Conservation (phyloP, 2,329 filamentous ascomycete species). For the Fusarium sp. region DNA sequence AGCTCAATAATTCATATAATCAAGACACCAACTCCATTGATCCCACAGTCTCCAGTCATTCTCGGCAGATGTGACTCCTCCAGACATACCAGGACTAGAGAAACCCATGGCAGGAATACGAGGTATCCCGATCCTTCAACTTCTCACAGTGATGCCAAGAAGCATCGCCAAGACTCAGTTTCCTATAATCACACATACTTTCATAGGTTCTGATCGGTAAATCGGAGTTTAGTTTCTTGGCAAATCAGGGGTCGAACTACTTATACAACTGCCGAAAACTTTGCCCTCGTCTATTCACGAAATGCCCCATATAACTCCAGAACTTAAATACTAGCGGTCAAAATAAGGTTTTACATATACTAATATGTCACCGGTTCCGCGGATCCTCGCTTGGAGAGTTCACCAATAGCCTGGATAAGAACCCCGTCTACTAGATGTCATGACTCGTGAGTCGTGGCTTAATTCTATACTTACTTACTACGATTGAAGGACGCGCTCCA, state of each 20-base stretch:
- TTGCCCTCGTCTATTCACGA: background rate
- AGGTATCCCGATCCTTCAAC: too few relatives aligned
- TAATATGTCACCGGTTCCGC: background rate
- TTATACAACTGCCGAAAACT: background rate
- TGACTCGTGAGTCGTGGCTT: too few relatives aligned
- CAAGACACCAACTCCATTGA: background rate
- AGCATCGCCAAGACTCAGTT: background rate
- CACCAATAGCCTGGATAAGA: background rate
- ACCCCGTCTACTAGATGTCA: background rate
- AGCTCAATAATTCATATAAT: fast-evolving
- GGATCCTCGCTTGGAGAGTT: background rate
- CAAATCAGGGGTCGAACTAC: background rate
- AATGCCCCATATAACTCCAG: background rate
- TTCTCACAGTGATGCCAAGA: background rate
- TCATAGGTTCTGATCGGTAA: background rate
- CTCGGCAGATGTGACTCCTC: too few relatives aligned
- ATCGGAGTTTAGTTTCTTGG: background rate
- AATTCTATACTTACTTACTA: too few relatives aligned
- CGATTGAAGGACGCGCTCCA: background rate
- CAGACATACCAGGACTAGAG: fast-evolving
- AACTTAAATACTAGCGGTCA: background rate
- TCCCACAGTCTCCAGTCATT: background rate
- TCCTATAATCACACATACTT: too few relatives aligned
- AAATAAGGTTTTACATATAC: background rate
- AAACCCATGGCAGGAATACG: background rate